Base-by-base conservation (phyloP, 2,329 filamentous ascomycete species). In the Arthroderma sp. region DNA sequence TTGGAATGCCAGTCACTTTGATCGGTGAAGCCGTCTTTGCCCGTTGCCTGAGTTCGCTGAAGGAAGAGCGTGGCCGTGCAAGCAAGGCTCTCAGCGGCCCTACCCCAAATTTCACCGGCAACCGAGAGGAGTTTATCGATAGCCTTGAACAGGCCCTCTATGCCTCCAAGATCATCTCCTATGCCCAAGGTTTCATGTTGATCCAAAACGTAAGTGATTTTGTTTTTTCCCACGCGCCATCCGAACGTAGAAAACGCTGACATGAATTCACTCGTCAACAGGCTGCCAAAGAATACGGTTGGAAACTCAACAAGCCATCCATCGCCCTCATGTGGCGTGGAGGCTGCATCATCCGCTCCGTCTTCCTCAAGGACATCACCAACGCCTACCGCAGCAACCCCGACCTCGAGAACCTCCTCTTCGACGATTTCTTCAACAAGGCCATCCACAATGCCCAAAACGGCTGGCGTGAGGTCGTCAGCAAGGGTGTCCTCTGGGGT, bases 291-390 rank as follows among this genome's bases (percentile, higher is more conserved):
- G 86, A 96, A 69, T 98, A 93, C 74, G 70, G 72, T 58, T 98
- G 91, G 91, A 95, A 95, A 79, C 83, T 98, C 58, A 95, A 98
- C 83, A 96, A 96, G 83, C 91, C 91, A 54, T 94, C 93, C 59
- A 98, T 98, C 63, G 91, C 91, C 58, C 83, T 98, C 65, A 98
- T 98, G 91, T 98, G 91, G 91, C 86, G 91, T 68, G 91, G 91
- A 73, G 91, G 91, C 58, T 98, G 91, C 79, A 98, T 98, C 61
- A 98, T 98, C 73, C 89, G 91, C 69, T 96, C 91, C 55, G 91
- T 98, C 64, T 98, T 98, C 86, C 75, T 98, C 56, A 96, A 96
- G 82, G 89, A 98, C 68, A 98, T 98, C 72, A 98, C 91, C 58
- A 82, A 82, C 55, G 91, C 91, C 44, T 98, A 95, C 80, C 89